Evolutionary conservation across 1,139 yeast species (phyloP), one percentile per base, ranked within the genome.

Genomic region (Saccharomyces hybrid): DNA sequence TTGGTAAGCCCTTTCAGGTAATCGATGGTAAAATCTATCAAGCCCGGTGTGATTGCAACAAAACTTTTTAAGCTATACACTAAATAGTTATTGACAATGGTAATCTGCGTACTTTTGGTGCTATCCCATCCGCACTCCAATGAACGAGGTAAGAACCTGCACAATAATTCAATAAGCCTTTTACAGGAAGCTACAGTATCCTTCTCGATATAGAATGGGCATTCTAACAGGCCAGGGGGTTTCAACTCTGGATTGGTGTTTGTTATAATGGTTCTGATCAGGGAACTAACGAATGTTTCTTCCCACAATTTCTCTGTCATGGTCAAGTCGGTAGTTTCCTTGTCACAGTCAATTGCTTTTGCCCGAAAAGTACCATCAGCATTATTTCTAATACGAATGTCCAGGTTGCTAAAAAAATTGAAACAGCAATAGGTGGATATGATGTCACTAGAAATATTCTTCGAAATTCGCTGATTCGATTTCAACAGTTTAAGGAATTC

Each of bases 401-500:
- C 96, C 19, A 81, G 75, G 55, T 78, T 76, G 3, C 86, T 77
- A 63, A 88, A 86, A 3, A 86, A 83, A 71, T 84, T 83, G 69
- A 77, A 81, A 5, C 81, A 71, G 63, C 88, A 83, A 66, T 80
- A 83, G 1, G 83, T 79, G 57, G 86, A 84, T 55, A 84, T 81
- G 31, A 50, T 62, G 47, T 54, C 60, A 4, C 61, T 60, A 5
- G 55, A 50, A 5, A 55, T 49, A 44, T 55, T 50, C 25, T 54
- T 56, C n/a, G 48, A 44, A 42, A 41, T 52, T 48, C 57, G 52
- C 19, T 58, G 77, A 52, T 76, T 74, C 51, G 81, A 75, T 53
- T 85, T 83, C 58, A 90, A 75, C 47, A 88, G 86, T 59, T 91
- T 90, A 62, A 93, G 70, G 55, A 90, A 86, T 56, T 87, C 88